A percentile compares a stretch with the other conserved stretches of the same genome.
Evolutionary conservation across 2,329 filamentous ascomycete genomes (phyloP).

Genomic region (Hymenoscyphus occultus): DNA sequence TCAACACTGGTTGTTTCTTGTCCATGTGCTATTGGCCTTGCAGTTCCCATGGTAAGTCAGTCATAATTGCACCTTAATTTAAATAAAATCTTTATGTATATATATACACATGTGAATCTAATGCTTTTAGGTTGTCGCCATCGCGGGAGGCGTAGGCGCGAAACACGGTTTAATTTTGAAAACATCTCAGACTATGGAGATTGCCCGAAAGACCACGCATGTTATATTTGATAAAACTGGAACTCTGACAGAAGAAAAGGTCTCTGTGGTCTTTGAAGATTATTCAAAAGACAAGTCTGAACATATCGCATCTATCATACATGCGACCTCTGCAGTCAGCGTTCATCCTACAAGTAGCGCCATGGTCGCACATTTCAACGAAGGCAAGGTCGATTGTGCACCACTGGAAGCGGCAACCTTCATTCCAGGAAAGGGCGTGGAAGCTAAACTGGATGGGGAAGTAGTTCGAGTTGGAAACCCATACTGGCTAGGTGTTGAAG

Average conservation of each 20-base stretch:
- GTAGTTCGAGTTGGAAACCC: slow-evolving; percentile 49
- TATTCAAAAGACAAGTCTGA: slow-evolving; percentile 33
- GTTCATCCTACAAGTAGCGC: slow-evolving; percentile 34
- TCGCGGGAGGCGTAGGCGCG: slow-evolving; percentile 65
- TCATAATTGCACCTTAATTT: too few relatives aligned
- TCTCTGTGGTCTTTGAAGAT: slow-evolving; percentile 44
- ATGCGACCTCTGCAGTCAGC: slow-evolving; percentile 37
- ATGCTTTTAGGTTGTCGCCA: slow-evolving; percentile 51
- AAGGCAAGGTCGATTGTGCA: slow-evolving; percentile 18
- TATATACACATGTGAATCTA: too few relatives aligned
- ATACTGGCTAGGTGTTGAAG: slow-evolving; percentile 44
- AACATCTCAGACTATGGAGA: slow-evolving; percentile 60
- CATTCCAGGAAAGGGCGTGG: slow-evolving; percentile 47
- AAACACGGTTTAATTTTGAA: slow-evolving; percentile 67
- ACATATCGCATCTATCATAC: slow-evolving; percentile 30
- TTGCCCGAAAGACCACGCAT: slow-evolving; percentile 58
- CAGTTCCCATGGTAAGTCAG: slow-evolving; percentile 61
- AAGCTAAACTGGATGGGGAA: slow-evolving; percentile 35
- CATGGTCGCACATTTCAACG: slow-evolving; percentile 37
- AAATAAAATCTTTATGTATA: too few relatives aligned
- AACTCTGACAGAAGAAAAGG: slow-evolving; percentile 61
- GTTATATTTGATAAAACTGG: slow-evolving; percentile 81
- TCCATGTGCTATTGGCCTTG: slow-evolving; percentile 71
- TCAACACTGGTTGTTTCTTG: slow-evolving; percentile 69
- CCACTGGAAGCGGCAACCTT: slow-evolving; percentile 37